phyloP scores from a whole-genome alignment of 257 asterid genomes.

The Primulina tabacum region DNA sequence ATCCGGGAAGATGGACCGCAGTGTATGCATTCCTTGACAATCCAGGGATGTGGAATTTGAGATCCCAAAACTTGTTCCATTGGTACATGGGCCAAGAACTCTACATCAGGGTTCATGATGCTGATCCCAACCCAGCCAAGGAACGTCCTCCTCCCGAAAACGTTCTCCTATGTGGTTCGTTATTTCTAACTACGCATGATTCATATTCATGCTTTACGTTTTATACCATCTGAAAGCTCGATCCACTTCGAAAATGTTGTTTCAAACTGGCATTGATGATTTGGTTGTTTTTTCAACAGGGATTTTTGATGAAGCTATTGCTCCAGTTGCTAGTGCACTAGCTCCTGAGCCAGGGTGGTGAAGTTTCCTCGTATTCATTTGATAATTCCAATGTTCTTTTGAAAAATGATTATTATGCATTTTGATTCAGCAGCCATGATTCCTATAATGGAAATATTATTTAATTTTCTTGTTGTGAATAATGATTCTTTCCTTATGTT shows the following conservation, averaged over 20 bases:
- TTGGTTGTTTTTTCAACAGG: slow-evolving; percentile 23
- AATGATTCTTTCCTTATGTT: neutral
- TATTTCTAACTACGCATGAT: no score
- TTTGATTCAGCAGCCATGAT: neutral
- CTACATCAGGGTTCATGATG: slow-evolving; percentile 37
- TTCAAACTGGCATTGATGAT: neutral
- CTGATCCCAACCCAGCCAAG: slow-evolving; percentile 41
- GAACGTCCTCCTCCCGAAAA: slow-evolving; percentile 38
- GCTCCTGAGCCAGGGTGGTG: slow-evolving; percentile 30
- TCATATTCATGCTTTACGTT: neutral
- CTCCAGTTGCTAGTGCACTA: slow-evolving; percentile 31
- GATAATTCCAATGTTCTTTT: neutral
- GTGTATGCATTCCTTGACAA: slow-evolving; percentile 37
- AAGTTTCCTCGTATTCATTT: neutral
- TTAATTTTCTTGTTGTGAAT: neutral
- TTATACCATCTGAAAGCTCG: neutral
- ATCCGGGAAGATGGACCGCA: slow-evolving; percentile 34
- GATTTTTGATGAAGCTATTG: slow-evolving; percentile 20
- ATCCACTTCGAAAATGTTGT: neutral
- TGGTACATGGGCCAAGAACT: slow-evolving; percentile 44
- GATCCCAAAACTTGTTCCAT: slow-evolving; percentile 36
- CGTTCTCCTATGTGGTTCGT: slow-evolving; percentile 36
- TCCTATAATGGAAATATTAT: neutral
- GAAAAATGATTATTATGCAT: neutral
- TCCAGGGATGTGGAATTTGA: slow-evolving; percentile 44